Evolutionary conservation across 805 yeast genomes (phyloP).

Genomic region (Danielia oregonensis): DNA sequence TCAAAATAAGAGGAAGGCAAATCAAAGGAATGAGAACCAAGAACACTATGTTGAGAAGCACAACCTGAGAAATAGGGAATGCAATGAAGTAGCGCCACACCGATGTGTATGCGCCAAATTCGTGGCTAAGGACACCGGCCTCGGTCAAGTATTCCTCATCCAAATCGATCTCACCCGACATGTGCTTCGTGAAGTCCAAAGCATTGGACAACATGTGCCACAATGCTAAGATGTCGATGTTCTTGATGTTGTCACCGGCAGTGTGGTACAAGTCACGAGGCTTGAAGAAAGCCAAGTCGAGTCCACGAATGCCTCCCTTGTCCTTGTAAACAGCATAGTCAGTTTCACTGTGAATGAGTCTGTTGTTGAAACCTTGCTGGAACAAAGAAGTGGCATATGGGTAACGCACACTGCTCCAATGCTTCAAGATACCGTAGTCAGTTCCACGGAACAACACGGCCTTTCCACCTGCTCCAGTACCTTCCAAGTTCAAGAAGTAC

Average conservation of each 20-base stretch:
- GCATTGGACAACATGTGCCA: slow-evolving; percentile 83
- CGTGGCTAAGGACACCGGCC: slow-evolving; percentile 21
- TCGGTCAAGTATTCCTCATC: slow-evolving; percentile 18
- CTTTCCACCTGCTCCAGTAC: slow-evolving; percentile 89
- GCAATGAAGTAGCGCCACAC: slow-evolving; percentile 56
- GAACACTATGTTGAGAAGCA: slow-evolving; percentile 49
- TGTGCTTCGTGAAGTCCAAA: slow-evolving; percentile 50
- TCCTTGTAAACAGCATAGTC: slow-evolving; percentile 72
- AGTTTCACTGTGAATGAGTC: slow-evolving; percentile 74
- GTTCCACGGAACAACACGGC: slow-evolving; percentile 82
- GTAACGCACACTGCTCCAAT: slow-evolving; percentile 49
- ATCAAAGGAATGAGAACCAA: slow-evolving; percentile 55
- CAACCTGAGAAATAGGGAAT: slow-evolving; percentile 48
- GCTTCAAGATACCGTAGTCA: slow-evolving; percentile 64
- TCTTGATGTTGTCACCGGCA: slow-evolving; percentile 59
- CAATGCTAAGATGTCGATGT: slow-evolving; percentile 62
- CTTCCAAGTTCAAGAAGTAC: slow-evolving; percentile 79
- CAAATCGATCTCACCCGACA: slow-evolving; percentile 35
- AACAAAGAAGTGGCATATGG: slow-evolving; percentile 80
- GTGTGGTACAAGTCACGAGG: slow-evolving; percentile 88
- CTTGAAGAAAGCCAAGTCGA: slow-evolving; percentile 85
- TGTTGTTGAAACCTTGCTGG: slow-evolving; percentile 79
- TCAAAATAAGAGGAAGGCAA: slow-evolving; percentile 41
- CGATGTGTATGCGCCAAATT: slow-evolving; percentile 61
- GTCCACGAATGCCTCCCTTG: slow-evolving; percentile 67